Percentiles rank a stretch among this genome's conserved stretches.
Conservation (phyloP, 2,329 filamentous ascomycete species). For the Paraconiothyrium sp. region DNA sequence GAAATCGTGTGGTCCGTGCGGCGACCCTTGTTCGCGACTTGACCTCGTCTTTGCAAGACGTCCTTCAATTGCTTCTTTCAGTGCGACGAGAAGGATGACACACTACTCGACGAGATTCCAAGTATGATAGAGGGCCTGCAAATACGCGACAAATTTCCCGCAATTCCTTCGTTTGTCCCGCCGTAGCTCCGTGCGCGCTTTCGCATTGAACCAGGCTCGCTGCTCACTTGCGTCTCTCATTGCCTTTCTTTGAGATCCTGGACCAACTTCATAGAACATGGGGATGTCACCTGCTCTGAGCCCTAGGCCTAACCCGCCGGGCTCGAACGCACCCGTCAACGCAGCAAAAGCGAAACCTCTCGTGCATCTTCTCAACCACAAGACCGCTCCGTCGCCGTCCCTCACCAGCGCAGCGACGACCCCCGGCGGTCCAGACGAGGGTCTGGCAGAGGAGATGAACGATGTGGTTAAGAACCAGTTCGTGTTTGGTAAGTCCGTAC, state of each 20-base stretch:
- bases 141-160: background rate
- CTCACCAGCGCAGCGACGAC: slow-evolving; percentile 26
- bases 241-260: background rate
- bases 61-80: slow-evolving; percentile 1
- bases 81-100: background rate
- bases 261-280: slow-evolving; percentile 23
- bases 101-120: background rate
- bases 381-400: slow-evolving; percentile 25
- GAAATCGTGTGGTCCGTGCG: slow-evolving; percentile 12
- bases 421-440: slow-evolving; percentile 45
- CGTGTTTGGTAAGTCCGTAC: slow-evolving; percentile 71
- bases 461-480: slow-evolving; percentile 77
- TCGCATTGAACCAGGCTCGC: background rate
- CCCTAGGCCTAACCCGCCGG: slow-evolving; percentile 38
- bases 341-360: slow-evolving; percentile 44
- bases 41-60: background rate
- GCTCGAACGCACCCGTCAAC: slow-evolving; percentile 20
- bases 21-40: slow-evolving; percentile 3
- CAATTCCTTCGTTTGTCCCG: background rate
- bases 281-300: slow-evolving; percentile 39
- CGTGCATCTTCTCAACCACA: slow-evolving; percentile 39
- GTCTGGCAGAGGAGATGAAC: slow-evolving; percentile 61
- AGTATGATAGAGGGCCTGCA: slow-evolving; percentile 8
- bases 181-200: slow-evolving; percentile 9
- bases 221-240: slow-evolving; percentile 1